phyloP scores from a whole-genome alignment of 371 early-diverging fungal genomes.

The Zychaea mexicana region DNA sequence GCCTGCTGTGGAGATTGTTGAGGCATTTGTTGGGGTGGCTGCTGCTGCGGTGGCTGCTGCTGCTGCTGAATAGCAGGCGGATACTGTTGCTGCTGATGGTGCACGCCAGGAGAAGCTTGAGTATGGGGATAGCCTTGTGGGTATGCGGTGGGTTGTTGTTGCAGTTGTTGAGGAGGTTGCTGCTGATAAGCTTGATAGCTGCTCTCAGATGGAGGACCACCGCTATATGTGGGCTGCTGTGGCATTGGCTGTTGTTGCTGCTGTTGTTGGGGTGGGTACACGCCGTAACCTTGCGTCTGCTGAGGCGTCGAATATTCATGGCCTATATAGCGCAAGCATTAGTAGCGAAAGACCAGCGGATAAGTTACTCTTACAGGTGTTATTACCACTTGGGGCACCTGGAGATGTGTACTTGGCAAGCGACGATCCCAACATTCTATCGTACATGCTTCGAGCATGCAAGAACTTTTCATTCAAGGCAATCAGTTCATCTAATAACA shows the following conservation, averaged over 20 bases:
- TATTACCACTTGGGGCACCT: conserved; percentile 4
- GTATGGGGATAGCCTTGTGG: conserved; percentile 13
- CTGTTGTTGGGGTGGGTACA: conserved; percentile 13
- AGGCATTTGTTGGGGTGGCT: background rate
- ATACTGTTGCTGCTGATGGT: conserved; percentile 4
- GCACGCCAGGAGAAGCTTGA: background rate
- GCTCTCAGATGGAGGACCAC: background rate
- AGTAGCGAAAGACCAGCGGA: background rate
- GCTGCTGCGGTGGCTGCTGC: background rate
- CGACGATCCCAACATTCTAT: conserved; percentile 48
- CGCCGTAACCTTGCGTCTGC: conserved; percentile 6
- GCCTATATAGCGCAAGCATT: background rate
- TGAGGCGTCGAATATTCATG: conserved; percentile 15
- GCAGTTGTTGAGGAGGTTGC: conserved; percentile 15
- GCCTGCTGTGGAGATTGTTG: conserved; percentile 7
- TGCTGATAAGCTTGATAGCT: conserved; percentile 13
- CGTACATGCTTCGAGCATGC: conserved; percentile 57
- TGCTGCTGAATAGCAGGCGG: background rate
- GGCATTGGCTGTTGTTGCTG: conserved; percentile 23
- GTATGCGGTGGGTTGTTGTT: conserved; percentile 2
- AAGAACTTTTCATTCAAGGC: conserved; percentile 56
- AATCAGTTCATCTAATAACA: conserved; percentile 48
- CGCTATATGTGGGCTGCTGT: conserved; percentile 13
- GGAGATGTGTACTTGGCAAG: conserved; percentile 45
- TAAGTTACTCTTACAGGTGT: background rate